phyloP scores from a whole-genome alignment of 2,329 filamentous ascomycete species.

The Chlorencoelia australis region DNA sequence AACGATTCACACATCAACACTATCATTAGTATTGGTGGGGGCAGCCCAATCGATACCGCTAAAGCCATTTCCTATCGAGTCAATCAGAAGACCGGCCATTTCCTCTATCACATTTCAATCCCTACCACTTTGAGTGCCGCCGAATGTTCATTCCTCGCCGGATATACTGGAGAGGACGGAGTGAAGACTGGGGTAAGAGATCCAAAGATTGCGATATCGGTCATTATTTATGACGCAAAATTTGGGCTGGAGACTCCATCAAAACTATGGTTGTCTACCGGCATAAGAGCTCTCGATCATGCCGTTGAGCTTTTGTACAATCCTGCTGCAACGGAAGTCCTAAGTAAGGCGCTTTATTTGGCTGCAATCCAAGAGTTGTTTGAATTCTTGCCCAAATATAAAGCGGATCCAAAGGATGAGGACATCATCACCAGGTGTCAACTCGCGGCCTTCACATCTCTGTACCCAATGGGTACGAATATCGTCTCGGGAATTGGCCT shows the following conservation, averaged over 20 bases:
- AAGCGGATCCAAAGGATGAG: constrained; percentile 2
- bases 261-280: constrained; percentile 4
- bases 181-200: constrained; percentile 1
- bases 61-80: constrained; percentile 5
- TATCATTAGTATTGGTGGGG: constrained; percentile 4
- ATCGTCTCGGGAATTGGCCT: constrained; percentile 4
- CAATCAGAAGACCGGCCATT: constrained; percentile 2
- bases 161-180: constrained; percentile 4
- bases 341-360: constrained; percentile 2
- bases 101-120: constrained; percentile 4
- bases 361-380: neutral
- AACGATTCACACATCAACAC: constrained; percentile 1
- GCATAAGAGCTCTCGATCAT: constrained; percentile 6
- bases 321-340: constrained; percentile 2
- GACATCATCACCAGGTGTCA: neutral
- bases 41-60: constrained; percentile 5
- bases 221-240: constrained; percentile 5
- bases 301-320: constrained; percentile 6
- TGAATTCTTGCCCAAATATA: constrained; percentile 1
- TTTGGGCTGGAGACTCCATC: constrained; percentile 4
- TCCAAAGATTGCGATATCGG: constrained; percentile 1
- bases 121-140: constrained; percentile 7
- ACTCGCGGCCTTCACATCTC: constrained; percentile 1
- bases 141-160: constrained; percentile 1
- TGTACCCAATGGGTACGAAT: constrained; percentile 2